phyloP scores from a whole-genome alignment of 2,329 filamentous ascomycete genomes.

The Huntiella abstrusa region DNA sequence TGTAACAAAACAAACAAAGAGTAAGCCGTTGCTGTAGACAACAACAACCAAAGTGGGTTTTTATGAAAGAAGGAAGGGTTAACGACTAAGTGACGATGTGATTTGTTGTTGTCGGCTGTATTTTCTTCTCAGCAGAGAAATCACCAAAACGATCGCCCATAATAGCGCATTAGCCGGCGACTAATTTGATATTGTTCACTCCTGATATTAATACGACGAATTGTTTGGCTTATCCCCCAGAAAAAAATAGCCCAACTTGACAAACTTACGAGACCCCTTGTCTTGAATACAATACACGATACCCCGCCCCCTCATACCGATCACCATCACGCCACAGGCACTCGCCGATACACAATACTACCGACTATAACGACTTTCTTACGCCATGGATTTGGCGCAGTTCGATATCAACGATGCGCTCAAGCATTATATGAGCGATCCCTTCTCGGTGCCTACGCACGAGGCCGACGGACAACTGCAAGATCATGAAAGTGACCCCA shows the following conservation, averaged over 20 bases:
- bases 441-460: slow-evolving; percentile 59
- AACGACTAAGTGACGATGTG: neutral
- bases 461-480: slow-evolving; percentile 69
- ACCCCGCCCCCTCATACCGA: slow-evolving; percentile 3
- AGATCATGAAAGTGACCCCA: slow-evolving; percentile 84
- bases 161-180: too few species aligned
- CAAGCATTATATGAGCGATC: slow-evolving; percentile 93
- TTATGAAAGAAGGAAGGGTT: neutral
- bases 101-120: neutral
- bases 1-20: slow-evolving; percentile 18
- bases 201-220: too few species aligned
- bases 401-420: slow-evolving; percentile 96
- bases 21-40: slow-evolving; percentile 9
- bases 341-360: neutral
- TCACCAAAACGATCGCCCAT: neutral
- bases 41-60: slow-evolving; percentile 1
- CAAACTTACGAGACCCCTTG: neutral
- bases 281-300: neutral
- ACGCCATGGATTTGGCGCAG: slow-evolving; percentile 50
- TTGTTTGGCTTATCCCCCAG: too few species aligned
- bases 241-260: too few species aligned
- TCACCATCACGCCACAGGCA: neutral
- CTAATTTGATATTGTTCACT: too few species aligned
- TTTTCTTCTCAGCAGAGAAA: neutral
- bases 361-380: slow-evolving; percentile 13